phyloP scores from a whole-genome alignment of 148 eudicot species.

The Silene conica region DNA sequence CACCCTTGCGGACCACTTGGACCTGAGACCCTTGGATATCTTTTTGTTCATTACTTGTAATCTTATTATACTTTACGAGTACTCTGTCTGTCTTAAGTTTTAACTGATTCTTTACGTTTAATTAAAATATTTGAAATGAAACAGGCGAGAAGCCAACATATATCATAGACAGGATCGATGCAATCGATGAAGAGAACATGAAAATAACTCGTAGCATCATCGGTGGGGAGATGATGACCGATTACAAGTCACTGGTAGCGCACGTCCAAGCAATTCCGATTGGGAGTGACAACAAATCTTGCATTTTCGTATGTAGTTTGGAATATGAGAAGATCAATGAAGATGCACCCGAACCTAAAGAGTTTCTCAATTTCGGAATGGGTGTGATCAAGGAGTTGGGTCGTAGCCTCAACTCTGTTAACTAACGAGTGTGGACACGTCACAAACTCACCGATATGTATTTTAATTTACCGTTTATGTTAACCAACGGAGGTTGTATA shows the following conservation, averaged over 20 bases:
- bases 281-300: background rate
- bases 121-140: background rate
- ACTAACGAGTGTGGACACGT: background rate
- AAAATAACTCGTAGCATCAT: background rate
- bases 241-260: background rate
- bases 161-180: constrained; percentile 4
- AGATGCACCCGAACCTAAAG: constrained; percentile 12
- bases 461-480: no score
- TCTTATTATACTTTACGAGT: no score
- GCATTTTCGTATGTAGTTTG: background rate
- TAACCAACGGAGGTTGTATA: background rate
- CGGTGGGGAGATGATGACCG: constrained; percentile 11
- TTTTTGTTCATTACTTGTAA: no score
- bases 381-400: constrained; percentile 7
- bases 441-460: background rate
- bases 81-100: background rate
- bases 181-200: constrained; percentile 19
- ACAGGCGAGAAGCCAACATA: constrained; percentile 1
- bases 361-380: background rate
- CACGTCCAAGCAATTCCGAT: background rate
- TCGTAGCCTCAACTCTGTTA: background rate
- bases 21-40: no score
- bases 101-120: no score
- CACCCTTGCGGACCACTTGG: no score
- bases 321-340: constrained; percentile 20